These are phyloP conservation scores for Collybia mongolica DNA, from an alignment of 768 basidiomycete species.

Conservation along the genomic window DNA sequence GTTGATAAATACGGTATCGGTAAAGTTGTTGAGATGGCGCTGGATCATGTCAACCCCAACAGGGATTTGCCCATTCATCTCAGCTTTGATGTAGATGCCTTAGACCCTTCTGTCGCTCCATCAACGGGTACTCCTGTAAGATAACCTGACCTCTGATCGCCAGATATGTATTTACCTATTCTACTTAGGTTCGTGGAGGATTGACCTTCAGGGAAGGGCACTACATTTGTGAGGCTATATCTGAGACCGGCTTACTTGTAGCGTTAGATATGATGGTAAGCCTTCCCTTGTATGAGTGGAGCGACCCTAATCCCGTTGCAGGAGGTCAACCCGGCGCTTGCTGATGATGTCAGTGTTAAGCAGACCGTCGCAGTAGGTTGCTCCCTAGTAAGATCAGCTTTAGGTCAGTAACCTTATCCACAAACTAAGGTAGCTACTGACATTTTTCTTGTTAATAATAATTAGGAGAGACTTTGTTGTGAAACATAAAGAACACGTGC, in stretches of 20 bases:
- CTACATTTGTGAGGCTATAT: constrained; percentile 91
- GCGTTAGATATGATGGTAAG: constrained; percentile 91
- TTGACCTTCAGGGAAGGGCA: constrained; percentile 98
- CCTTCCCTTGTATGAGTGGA: constrained; percentile 5
- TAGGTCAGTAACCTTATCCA: constrained; percentile 51
- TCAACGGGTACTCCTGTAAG: constrained; percentile 89
- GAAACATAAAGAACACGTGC: too few relatives aligned
- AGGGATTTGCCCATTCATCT: constrained; percentile 87
- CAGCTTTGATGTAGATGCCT: constrained; percentile 94
- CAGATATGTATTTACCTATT: constrained; percentile 8
- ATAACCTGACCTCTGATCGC: neutral
- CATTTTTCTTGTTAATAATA: neutral
- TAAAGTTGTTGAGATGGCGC: constrained; percentile 92
- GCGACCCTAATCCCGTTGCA: constrained; percentile 24
- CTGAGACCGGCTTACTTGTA: constrained; percentile 90
- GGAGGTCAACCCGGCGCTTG: constrained; percentile 97
- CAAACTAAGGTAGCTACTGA: neutral
- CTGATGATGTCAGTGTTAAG: constrained; percentile 67
- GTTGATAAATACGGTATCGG: constrained; percentile 91
- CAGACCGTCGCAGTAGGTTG: constrained; percentile 93
- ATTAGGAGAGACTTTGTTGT: constrained; percentile 44
- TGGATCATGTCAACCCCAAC: constrained; percentile 89
- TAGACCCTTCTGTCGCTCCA: constrained; percentile 95
- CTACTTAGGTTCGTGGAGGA: constrained; percentile 79
- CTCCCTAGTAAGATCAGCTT: constrained; percentile 76